Evolutionary conservation across 495 filamentous ascomycete species (phyloP).

Genomic region (Hypoxylon crocopeplum): DNA sequence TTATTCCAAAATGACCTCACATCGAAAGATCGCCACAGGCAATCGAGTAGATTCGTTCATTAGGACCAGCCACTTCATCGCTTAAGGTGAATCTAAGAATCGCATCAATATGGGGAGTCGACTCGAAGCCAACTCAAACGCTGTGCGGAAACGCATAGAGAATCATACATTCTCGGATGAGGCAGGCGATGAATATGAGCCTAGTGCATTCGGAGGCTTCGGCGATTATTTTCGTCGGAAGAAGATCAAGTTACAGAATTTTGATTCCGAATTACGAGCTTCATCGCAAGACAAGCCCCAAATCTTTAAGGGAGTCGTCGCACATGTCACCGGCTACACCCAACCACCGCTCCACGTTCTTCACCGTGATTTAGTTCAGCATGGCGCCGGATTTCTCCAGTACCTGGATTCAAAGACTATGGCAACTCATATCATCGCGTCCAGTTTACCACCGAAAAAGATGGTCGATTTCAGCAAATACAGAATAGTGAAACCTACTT

Average conservation of each 20-base stretch:
- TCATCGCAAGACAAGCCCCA: constrained; percentile 71
- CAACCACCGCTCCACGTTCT: constrained; percentile 89
- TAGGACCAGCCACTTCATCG: constrained; percentile 1
- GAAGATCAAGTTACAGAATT: constrained; percentile 94
- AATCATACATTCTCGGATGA: constrained; percentile 68
- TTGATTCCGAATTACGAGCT: constrained; percentile 78
- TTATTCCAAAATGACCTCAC: constrained; percentile 29
- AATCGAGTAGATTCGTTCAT: constrained; percentile 21
- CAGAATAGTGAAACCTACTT: constrained; percentile 93
- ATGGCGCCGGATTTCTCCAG: constrained; percentile 93
- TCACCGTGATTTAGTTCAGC: constrained; percentile 80
- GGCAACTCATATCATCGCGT: constrained; percentile 94
- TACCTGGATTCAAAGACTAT: constrained; percentile 94
- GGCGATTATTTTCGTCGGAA: constrained; percentile 91
- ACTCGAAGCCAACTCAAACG: constrained; percentile 75
- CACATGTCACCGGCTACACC: constrained; percentile 92
- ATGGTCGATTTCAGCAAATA: constrained; percentile 83
- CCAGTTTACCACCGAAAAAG: constrained; percentile 89
- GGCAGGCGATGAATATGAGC: constrained; percentile 88
- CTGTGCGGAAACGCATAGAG: constrained; percentile 84
- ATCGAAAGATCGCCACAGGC: constrained; percentile 31
- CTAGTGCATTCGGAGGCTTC: constrained; percentile 86
- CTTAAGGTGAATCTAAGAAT: background rate
- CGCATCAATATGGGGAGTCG: constrained; percentile 75
- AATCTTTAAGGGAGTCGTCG: constrained; percentile 89